phyloP scores from a whole-genome alignment of 2,329 filamentous ascomycete species.

The Fusarium coffeatum region DNA sequence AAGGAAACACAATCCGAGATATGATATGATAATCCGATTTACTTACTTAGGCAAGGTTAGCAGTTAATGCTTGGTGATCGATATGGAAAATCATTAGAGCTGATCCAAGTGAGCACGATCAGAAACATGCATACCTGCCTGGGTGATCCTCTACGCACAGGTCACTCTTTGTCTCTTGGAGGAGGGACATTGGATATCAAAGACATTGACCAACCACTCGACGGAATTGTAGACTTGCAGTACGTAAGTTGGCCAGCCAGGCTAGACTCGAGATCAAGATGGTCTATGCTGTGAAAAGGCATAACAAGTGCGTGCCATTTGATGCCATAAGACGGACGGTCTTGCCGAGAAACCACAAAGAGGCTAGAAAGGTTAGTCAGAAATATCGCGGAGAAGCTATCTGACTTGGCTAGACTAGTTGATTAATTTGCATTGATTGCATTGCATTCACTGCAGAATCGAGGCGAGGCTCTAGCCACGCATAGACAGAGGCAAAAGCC shows the following conservation, averaged over 20 bases:
- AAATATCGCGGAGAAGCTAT: constrained; percentile 32
- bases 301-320: background rate
- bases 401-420: constrained; percentile 13
- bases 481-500: background rate
- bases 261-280: background rate
- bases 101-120: background rate
- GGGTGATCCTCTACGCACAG: background rate
- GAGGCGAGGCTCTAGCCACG: constrained; percentile 7
- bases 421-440: constrained; percentile 15
- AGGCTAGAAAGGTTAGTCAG: constrained; percentile 16
- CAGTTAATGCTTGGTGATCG: background rate
- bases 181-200: background rate
- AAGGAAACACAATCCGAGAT: background rate
- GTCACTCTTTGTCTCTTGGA: background rate
- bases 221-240: background rate
- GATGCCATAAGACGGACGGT: constrained; percentile 16
- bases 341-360: constrained; percentile 33
- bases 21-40: background rate
- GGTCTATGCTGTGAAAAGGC: background rate
- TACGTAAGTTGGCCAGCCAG: background rate
- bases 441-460: background rate
- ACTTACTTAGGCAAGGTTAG: background rate
- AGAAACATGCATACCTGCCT: background rate
- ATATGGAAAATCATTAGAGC: background rate
- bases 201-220: constrained; percentile 5